Conservation (phyloP, 805 yeast genomes). For the Sugiyamaella lignohabitans region DNA sequence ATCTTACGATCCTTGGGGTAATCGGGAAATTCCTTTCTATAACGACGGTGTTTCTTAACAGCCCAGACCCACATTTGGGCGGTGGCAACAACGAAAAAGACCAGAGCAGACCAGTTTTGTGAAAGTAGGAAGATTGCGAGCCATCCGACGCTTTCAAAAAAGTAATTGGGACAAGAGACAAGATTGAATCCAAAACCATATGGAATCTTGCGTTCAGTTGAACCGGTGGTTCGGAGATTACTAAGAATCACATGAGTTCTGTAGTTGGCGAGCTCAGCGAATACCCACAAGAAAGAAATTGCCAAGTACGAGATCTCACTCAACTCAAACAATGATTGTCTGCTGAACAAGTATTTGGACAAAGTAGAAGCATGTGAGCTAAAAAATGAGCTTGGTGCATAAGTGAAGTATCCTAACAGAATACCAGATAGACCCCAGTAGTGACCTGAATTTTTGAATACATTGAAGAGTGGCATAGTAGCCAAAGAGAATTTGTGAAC, state of each 20-base stretch:
- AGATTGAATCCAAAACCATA: slow-evolving; percentile 74
- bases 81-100: slow-evolving; percentile 65
- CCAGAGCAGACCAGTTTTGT: slow-evolving; percentile 68
- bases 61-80: slow-evolving; percentile 93
- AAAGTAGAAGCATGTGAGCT: slow-evolving; percentile 13
- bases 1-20: slow-evolving; percentile 78
- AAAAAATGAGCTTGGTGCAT: slow-evolving; percentile 36
- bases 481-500: slow-evolving; percentile 81
- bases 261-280: slow-evolving; percentile 68
- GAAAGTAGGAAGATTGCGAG: slow-evolving; percentile 58
- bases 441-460: slow-evolving; percentile 84
- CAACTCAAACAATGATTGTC: slow-evolving; percentile 11
- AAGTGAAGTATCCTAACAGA: slow-evolving; percentile 45
- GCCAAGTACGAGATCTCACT: slow-evolving; percentile 15
- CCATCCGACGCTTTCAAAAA: slow-evolving; percentile 81
- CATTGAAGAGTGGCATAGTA: slow-evolving; percentile 86
- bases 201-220: slow-evolving; percentile 63
- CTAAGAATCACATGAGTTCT: slow-evolving; percentile 61
- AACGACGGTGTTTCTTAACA: slow-evolving; percentile 67
- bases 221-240: slow-evolving; percentile 46
- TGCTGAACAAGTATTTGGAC: slow-evolving; percentile 22
- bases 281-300: slow-evolving; percentile 25
- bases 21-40: slow-evolving; percentile 62
- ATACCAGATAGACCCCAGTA: slow-evolving; percentile 90
- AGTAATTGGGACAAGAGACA: slow-evolving; percentile 91